Evolutionary conservation across 1,284 basidiomycete species (phyloP).

Genomic region (Tetrapyrgos nigripes): DNA sequence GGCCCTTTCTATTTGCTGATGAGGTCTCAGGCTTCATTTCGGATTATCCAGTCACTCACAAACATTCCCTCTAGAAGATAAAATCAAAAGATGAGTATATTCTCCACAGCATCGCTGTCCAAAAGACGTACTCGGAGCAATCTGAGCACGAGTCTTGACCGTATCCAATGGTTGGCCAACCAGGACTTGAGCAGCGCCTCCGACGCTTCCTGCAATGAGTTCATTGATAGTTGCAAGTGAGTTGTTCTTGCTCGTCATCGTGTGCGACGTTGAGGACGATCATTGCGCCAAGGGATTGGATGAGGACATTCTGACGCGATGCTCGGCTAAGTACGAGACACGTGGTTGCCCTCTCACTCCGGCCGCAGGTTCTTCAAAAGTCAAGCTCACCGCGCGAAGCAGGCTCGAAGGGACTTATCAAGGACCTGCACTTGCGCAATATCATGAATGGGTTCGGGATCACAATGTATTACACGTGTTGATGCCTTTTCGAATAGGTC

Average conservation of each 20-base stretch:
- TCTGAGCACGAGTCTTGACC: conserved; percentile 61
- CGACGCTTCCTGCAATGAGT: conserved; percentile 58
- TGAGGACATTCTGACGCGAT: conserved; percentile 14
- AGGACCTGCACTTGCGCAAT: no score
- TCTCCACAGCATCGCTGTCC: not conserved
- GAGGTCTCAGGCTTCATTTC: not conserved
- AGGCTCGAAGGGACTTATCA: no score
- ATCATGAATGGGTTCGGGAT: no score
- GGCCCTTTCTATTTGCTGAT: conserved; percentile 78
- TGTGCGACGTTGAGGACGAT: not conserved
- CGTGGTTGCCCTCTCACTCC: no score
- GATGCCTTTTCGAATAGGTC: no score
- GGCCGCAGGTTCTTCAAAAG: no score
- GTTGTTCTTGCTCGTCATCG: conserved; percentile 11
- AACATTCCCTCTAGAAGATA: conserved; percentile 78
- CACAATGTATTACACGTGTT: no score
- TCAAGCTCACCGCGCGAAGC: no score
- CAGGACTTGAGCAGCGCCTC: conserved; percentile 57
- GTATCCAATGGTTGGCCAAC: conserved; percentile 73
- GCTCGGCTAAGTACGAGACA: not conserved
- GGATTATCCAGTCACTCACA: conserved; percentile 53
- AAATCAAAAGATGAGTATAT: not conserved
- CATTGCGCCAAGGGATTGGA: not conserved
- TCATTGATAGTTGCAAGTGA: conserved; percentile 46
- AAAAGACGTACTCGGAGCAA: conserved; percentile 46